These are phyloP conservation scores for Kwoniella bestiolae DNA, from an alignment of 768 basidiomycete species.

Conservation along the genomic window DNA sequence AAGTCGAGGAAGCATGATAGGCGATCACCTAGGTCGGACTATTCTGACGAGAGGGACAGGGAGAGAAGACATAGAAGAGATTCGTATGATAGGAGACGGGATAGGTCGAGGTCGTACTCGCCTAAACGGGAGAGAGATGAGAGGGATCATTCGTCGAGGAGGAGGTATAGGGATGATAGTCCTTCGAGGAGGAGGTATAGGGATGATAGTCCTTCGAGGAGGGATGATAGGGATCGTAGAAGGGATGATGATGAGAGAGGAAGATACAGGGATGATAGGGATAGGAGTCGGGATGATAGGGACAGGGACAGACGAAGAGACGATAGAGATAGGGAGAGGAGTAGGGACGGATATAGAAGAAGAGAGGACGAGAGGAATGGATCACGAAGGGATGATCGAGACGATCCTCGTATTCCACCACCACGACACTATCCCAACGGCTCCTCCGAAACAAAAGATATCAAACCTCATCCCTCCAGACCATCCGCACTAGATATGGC, in stretches of 20 bases:
- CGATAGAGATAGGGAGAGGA: slow-evolving; percentile 16
- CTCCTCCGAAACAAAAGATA: slow-evolving; percentile 59
- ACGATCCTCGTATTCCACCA: slow-evolving; percentile 52
- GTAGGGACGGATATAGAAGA: slow-evolving; percentile 11
- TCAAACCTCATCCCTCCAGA: slow-evolving; percentile 58
- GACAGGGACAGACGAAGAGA: slow-evolving; percentile 17
- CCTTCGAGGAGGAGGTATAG: slow-evolving; percentile 9
- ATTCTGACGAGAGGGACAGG: slow-evolving; percentile 35
- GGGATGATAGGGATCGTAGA: neutral
- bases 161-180: slow-evolving; percentile 22
- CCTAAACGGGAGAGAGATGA: slow-evolving; percentile 33
- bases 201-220: slow-evolving; percentile 11
- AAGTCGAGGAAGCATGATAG: slow-evolving; percentile 39
- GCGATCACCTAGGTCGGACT: slow-evolving; percentile 41
- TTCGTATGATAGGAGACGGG: slow-evolving; percentile 40
- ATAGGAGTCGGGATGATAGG: slow-evolving; percentile 9
- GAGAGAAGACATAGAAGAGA: slow-evolving; percentile 13
- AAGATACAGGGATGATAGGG: slow-evolving; percentile 8
- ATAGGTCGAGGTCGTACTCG: slow-evolving; percentile 41
- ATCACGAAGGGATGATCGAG: slow-evolving; percentile 34
- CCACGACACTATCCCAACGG: slow-evolving; percentile 43
- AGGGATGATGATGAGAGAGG: slow-evolving; percentile 1
- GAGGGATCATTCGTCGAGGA: slow-evolving; percentile 12
- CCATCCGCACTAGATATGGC: slow-evolving; percentile 49
- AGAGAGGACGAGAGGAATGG: slow-evolving; percentile 21